Evolutionary conservation across 306 rosid genomes (phyloP).

Genomic region (Casuarina glauca): DNA sequence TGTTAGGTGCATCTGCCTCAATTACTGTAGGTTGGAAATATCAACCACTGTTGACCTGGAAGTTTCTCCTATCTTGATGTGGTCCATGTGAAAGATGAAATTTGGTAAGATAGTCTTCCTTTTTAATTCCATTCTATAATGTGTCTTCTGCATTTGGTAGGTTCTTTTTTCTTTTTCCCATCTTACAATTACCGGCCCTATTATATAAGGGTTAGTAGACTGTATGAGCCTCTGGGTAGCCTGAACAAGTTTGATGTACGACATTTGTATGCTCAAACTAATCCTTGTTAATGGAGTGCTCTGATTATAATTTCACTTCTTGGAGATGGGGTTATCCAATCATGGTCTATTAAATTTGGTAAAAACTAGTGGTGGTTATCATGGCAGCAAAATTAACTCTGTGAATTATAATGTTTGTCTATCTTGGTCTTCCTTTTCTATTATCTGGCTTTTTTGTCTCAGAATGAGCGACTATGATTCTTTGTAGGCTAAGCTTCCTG

Average conservation of each 20-base stretch:
- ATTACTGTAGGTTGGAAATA: slow-evolving; percentile 22
- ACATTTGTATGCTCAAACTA: not conserved
- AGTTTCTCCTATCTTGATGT: slow-evolving; percentile 21
- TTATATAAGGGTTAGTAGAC: not conserved
- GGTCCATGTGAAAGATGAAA: slow-evolving; percentile 59
- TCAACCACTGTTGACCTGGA: slow-evolving; percentile 21
- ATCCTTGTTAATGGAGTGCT: not conserved
- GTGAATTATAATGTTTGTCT: not conserved
- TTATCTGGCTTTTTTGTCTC: not conserved
- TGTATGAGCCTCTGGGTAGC: slow-evolving; percentile 1
- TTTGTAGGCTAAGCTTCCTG: not conserved
- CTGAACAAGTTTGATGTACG: not conserved
- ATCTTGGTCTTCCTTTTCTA: not conserved
- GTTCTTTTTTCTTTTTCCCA: not conserved
- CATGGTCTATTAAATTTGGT: not conserved
- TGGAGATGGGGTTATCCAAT: not conserved
- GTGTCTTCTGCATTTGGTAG: not conserved
- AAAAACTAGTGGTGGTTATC: not conserved
- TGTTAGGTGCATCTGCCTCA: slow-evolving; percentile 7
- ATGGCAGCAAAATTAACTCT: not conserved
- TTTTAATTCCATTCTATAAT: slow-evolving; percentile 4
- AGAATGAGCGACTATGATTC: not conserved
- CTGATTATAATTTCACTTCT: not conserved
- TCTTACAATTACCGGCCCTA: not conserved
- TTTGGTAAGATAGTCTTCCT: slow-evolving; percentile 49